Conservation (phyloP, 805 yeast genomes). For the Spathaspora girioi region DNA sequence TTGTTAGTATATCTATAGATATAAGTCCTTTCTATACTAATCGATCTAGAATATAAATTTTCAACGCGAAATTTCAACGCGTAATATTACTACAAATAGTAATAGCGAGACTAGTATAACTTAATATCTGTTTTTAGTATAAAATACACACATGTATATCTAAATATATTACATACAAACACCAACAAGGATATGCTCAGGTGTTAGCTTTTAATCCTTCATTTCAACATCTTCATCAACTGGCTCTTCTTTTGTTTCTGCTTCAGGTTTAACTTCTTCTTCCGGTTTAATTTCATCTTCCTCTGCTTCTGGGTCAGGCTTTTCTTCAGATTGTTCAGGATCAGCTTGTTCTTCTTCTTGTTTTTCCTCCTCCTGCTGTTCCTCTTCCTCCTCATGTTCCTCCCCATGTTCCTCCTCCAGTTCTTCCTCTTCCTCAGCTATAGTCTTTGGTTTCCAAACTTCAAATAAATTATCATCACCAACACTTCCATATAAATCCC, state of each 20-base stretch:
- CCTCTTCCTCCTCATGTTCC: not conserved
- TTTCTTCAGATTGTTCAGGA: constrained; percentile 1
- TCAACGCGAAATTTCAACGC: constrained; percentile 11
- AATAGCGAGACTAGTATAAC: too few species aligned
- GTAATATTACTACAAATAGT: too few species aligned
- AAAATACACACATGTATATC: not conserved
- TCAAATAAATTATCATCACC: constrained; percentile 76
- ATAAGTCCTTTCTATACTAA: too few species aligned
- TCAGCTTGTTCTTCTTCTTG: not conserved
- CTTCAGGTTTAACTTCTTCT: not conserved
- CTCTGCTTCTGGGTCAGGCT: not conserved
- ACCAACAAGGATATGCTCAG: too few species aligned
- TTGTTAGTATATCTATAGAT: too few species aligned
- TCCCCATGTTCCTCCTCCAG: constrained; percentile 3
- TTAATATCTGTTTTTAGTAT: too few species aligned
- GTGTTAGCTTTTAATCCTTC: constrained; percentile 3
- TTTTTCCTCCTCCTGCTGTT: not conserved
- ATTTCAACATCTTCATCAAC: constrained; percentile 6
- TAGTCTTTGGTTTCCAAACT: constrained; percentile 67
- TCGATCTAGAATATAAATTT: not conserved
- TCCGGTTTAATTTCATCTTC: not conserved
- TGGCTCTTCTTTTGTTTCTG: not conserved
- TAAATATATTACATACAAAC: too few species aligned
- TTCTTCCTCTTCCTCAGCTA: constrained; percentile 31
- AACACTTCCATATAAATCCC: constrained; percentile 58